phyloP scores from a whole-genome alignment of 495 filamentous ascomycete genomes.

The Xylaria intraflava region DNA sequence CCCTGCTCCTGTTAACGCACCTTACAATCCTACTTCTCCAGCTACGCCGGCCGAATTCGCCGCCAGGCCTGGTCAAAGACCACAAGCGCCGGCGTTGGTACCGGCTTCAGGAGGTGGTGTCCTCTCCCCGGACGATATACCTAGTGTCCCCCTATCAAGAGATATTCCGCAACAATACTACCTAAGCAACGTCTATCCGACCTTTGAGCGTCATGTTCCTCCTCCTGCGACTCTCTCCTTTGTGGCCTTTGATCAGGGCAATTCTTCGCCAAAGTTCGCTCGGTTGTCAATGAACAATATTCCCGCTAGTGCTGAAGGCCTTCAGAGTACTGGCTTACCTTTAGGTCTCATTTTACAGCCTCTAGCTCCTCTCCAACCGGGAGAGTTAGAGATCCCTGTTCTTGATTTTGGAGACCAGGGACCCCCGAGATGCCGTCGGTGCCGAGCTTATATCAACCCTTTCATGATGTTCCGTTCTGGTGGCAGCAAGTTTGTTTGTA shows the following conservation, averaged over 20 bases:
- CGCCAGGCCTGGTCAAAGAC: constrained; percentile 37
- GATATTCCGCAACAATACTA: constrained; percentile 79
- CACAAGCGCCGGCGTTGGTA: constrained; percentile 31
- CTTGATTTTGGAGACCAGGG: constrained; percentile 91
- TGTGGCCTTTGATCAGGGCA: constrained; percentile 90
- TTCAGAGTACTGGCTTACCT: constrained; percentile 71
- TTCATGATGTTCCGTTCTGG: constrained; percentile 96
- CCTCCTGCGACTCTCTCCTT: constrained; percentile 88
- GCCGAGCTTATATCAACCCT: constrained; percentile 95
- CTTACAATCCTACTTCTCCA: constrained; percentile 50
- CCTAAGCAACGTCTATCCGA: constrained; percentile 80
- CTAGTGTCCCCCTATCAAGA: constrained; percentile 80
- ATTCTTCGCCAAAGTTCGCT: constrained; percentile 90
- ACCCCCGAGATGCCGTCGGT: constrained; percentile 87
- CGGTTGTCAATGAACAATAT: constrained; percentile 89
- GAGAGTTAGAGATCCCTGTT: constrained; percentile 83
- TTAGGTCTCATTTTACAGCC: constrained; percentile 87
- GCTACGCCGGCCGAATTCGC: constrained; percentile 52
- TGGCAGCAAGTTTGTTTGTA: constrained; percentile 95
- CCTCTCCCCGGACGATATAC: constrained; percentile 89
- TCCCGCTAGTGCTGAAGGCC: constrained; percentile 72
- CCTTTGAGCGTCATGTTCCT: constrained; percentile 84
- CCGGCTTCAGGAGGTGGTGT: constrained; percentile 57
- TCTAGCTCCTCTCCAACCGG: constrained; percentile 72
- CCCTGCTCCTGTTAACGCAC: constrained; percentile 52